Evolutionary conservation across 495 filamentous ascomycete genomes (phyloP), one percentile per base, ranked within the genome.

Genomic region (Cetradonia linearis): DNA sequence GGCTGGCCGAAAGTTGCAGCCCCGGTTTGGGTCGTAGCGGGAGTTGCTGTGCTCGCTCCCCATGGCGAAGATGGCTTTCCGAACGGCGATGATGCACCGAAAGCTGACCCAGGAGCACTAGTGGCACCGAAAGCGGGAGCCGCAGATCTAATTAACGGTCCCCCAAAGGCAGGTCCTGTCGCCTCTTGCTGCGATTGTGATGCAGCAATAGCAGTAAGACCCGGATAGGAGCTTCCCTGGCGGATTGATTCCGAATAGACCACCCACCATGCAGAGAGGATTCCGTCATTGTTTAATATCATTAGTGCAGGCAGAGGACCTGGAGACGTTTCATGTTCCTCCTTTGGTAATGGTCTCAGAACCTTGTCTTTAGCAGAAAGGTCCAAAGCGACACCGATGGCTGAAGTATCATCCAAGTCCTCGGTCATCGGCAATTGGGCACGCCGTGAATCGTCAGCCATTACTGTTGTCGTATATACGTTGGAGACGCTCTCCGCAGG

Each of bases 181-280:
- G 65, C 65, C 57, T 69, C 69, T 58, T 67, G 62, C 60, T 68
- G 73, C 61, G 42, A 72, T 64, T 61, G 73, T 60, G 50, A 72
- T 47, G 68, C 71, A 64, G 74, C 72, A 49, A 70, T 70, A 59
- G 77, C 75, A 56, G 75, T 74, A 52, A 96, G 74, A 3, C 86
- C 86, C 23, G 83, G 78, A 69, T 93, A 97, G 0, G 82, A 79
- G 14, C 82, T 80, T 0, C 83, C 81, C 65, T 84, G 76, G 53
- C 85, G 78, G 58, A 99, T 83, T 2, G 94, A 86, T 31, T 95
- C 90, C 38, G 85, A 81, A 69, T 96, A 96, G 40, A 96, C 76
- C 54, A 96, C 73, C 85, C 91, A 95, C 94, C 94, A 99, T 23
- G 84, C 76, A 27, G 78, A 80, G 9, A 99, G 76, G 11, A 94